phyloP scores from a whole-genome alignment of 1,284 basidiomycete species.

The Malassezia pachydermatis region DNA sequence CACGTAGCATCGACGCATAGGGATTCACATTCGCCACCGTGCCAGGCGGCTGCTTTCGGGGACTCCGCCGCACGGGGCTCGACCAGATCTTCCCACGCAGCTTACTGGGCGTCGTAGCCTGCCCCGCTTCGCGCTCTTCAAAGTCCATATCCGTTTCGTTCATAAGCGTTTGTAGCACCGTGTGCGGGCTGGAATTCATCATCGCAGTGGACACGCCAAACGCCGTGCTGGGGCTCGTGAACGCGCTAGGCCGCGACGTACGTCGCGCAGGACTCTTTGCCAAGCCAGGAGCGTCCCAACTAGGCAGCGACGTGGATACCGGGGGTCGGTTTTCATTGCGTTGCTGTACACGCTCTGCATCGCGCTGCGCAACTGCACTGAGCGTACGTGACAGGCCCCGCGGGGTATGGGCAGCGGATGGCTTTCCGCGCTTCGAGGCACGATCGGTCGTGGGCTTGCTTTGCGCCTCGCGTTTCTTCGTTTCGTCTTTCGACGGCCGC shows the following conservation, averaged over 20 bases:
- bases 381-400: constrained; percentile 4
- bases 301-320: background rate
- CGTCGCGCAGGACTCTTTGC: constrained; percentile 8
- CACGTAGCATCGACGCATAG: constrained; percentile 25
- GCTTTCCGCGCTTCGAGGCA: background rate
- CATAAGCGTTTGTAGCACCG: constrained; percentile 39
- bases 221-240: background rate
- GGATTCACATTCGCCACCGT: constrained; percentile 34
- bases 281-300: constrained; percentile 7
- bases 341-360: constrained; percentile 4
- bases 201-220: constrained; percentile 35
- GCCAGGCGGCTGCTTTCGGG: constrained; percentile 41
- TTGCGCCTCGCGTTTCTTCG: background rate
- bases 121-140: constrained; percentile 22
- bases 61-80: constrained; percentile 31
- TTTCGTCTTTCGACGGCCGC: constrained; percentile 3
- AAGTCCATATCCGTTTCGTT: constrained; percentile 37
- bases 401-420: background rate
- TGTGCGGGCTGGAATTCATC: constrained; percentile 39
- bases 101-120: constrained; percentile 21
- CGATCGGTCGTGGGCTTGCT: background rate
- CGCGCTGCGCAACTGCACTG: constrained; percentile 9
- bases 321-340: constrained; percentile 8
- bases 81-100: constrained; percentile 20
- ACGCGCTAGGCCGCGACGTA: background rate